Evolutionary conservation across 805 yeast genomes (phyloP).

Genomic region (Wickerhamiella kazuoi): DNA sequence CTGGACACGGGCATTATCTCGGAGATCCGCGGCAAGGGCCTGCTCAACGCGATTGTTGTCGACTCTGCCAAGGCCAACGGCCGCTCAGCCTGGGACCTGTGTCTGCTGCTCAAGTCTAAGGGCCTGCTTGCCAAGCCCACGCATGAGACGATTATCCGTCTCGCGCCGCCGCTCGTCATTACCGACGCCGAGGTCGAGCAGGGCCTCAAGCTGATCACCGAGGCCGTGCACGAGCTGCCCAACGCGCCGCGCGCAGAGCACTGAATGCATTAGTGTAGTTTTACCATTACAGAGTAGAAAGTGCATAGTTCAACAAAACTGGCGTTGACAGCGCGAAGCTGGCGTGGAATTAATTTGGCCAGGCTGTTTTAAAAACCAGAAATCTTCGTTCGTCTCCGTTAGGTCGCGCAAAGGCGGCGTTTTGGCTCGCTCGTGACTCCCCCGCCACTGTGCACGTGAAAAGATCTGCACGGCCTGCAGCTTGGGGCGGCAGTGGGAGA

Average conservation of each 20-base stretch:
- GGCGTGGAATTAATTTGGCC: no score
- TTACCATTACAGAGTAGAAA: no score
- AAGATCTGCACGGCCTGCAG: no score
- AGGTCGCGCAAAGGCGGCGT: no score
- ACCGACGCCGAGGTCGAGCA: conserved; percentile 66
- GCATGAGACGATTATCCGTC: conserved; percentile 84
- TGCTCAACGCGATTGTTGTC: conserved; percentile 78
- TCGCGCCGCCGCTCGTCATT: conserved; percentile 91
- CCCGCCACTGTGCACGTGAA: no score
- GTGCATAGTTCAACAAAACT: no score
- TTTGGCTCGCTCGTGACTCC: no score
- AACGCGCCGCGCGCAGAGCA: conserved; percentile 11
- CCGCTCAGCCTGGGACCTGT: conserved; percentile 89
- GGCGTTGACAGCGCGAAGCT: no score
- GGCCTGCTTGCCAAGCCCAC: conserved; percentile 95
- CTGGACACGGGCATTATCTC: conserved; percentile 32
- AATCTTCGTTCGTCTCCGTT: no score
- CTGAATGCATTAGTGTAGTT: not conserved
- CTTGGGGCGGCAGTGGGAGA: no score
- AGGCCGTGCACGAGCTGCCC: conserved; percentile 32
- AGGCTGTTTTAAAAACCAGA: no score
- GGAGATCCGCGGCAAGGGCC: conserved; percentile 66
- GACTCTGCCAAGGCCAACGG: conserved; percentile 73
- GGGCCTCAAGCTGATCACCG: conserved; percentile 60
- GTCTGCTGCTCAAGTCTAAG: conserved; percentile 68